Base-by-base conservation (phyloP, 805 yeast genomes). In the Saturnispora halmiae region DNA sequence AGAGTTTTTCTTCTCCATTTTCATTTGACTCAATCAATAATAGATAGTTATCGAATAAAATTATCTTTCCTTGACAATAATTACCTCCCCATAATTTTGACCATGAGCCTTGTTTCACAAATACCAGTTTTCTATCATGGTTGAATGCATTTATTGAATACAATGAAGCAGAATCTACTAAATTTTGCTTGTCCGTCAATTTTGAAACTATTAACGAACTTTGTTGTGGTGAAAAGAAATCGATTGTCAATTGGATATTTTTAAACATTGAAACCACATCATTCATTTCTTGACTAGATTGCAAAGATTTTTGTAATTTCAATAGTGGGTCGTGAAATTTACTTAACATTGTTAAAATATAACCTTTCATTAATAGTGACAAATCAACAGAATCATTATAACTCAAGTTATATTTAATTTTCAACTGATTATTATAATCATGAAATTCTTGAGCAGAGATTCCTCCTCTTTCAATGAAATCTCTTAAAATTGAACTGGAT, bases 21-120 rank as follows among this genome's bases (percentile, higher is more conserved):
- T 40, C 42, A 34, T 40, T 30, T 14, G 38, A 34, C 29, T 40
- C 38, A 30, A 40, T 34, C 25, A 40, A 28, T 4, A 40, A n/a
- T 2, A 40, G 8, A 7, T 28, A 40, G 34, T 40, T 40, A 24
- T 40, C 42, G 20, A 40, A 34, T 33, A 40, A 24, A 22, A 40
- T 34, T n/a, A 40, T 24, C 16, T 33, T 40, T 7, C 42, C 42
- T 14, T 28, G 34, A 34, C 38, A 40, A 29, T 34, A 34, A 9
- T 34, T 34, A 6, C 42, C 42, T 10, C 42, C 42, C 42, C 42
- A 40, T 8, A 40, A 21, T 34, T 40, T 40, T n/a, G 42, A 33
- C 42, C 42, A 40, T 7, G 42, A 34, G 11, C 38, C 42, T 16
- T 34, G 34, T 22, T 40, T 40, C 11, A 34, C n/a, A 16, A 40